Conservation (phyloP, 768 basidiomycete species). For the Collybiopsis confluens region DNA sequence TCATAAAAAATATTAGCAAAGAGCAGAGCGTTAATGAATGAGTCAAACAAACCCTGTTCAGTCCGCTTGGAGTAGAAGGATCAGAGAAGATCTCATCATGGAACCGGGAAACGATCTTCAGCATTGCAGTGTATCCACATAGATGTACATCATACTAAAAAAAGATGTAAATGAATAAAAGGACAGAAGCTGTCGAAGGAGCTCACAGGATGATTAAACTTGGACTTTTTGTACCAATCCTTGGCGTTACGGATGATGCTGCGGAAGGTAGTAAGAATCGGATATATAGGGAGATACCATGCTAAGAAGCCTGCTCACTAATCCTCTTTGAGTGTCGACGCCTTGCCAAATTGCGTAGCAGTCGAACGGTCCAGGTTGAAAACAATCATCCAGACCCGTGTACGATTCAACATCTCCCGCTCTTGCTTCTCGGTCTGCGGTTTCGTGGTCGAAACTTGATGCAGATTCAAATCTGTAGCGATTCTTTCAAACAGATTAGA, state of each 20-base stretch:
- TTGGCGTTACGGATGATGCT: constrained; percentile 67
- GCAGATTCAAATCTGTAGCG: constrained; percentile 86
- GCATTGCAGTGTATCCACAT: constrained; percentile 65
- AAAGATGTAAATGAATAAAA: background rate
- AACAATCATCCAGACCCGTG: constrained; percentile 87
- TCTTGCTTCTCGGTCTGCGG: constrained; percentile 73
- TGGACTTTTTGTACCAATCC: constrained; percentile 73
- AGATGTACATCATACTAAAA: constrained; percentile 69
- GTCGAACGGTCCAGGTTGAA: constrained; percentile 86
- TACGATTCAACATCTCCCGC: constrained; percentile 80
- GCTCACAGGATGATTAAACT: constrained; percentile 53
- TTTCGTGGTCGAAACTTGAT: constrained; percentile 56
- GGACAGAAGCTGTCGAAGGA: background rate
- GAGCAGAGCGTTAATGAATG: background rate
- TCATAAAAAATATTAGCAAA: constrained; percentile 6
- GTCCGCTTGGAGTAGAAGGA: constrained; percentile 57
- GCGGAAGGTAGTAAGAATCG: background rate
- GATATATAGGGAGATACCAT: background rate
- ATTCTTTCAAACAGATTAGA: constrained; percentile 40
- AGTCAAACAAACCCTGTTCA: constrained; percentile 52
- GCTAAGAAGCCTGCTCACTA: constrained; percentile 42
- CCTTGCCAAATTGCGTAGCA: constrained; percentile 87
- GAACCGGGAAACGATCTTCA: constrained; percentile 69
- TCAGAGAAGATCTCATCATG: constrained; percentile 78
- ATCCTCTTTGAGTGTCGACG: constrained; percentile 84